These are phyloP conservation scores for Striga asiatica DNA, from an alignment of 257 asterid genomes.

Conservation along the genomic window DNA sequence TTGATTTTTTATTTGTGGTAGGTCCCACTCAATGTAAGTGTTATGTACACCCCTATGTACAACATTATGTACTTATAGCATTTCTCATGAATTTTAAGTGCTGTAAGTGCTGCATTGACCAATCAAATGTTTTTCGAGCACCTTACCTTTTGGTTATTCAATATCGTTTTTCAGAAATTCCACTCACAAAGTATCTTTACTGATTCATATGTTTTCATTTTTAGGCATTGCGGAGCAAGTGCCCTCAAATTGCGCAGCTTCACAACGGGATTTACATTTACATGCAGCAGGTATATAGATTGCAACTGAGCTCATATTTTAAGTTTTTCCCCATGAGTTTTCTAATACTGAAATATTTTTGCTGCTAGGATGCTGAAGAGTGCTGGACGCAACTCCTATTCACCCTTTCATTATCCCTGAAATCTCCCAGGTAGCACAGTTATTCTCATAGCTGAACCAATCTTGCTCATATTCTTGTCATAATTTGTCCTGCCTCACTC, in stretches of 20 bases:
- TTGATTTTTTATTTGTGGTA: too few species aligned
- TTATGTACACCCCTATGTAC: too few species aligned
- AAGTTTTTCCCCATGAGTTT: neutral
- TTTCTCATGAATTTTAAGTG: too few species aligned
- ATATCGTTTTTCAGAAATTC: neutral
- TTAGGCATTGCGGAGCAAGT: slow-evolving; percentile 85
- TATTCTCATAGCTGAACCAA: too few species aligned
- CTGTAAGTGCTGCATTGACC: neutral
- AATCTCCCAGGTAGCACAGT: slow-evolving; percentile 65
- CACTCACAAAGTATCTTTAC: neutral
- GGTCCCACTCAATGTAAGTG: too few species aligned
- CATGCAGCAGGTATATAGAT: slow-evolving; percentile 96
- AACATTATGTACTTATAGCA: too few species aligned
- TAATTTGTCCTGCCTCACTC: slow-evolving; percentile 1
- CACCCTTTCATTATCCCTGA: slow-evolving; percentile 77
- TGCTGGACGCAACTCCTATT: slow-evolving; percentile 95
- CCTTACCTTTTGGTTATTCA: neutral
- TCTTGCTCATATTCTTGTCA: too few species aligned
- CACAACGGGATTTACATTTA: slow-evolving; percentile 84
- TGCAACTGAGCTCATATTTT: slow-evolving; percentile 7
- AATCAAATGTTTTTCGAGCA: slow-evolving; percentile 8
- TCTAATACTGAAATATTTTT: slow-evolving; percentile 11
- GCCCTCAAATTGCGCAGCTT: slow-evolving; percentile 97
- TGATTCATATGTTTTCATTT: neutral
- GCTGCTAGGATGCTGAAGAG: slow-evolving; percentile 94